Conservation (phyloP, 371 early-diverging fungal species). For the Mucor mucedo region DNA sequence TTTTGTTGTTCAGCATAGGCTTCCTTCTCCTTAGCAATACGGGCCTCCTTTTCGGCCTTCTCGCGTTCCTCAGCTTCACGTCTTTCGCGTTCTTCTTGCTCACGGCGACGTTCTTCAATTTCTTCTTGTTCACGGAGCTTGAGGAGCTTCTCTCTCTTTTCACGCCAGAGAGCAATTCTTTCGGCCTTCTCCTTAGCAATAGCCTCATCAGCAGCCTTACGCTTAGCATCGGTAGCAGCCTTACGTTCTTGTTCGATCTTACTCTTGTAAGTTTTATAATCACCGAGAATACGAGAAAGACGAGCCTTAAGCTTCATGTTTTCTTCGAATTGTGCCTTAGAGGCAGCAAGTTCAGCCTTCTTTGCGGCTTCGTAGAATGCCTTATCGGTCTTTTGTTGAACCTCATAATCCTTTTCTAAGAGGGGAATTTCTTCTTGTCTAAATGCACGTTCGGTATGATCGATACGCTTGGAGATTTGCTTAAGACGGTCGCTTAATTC, state of each 20-base stretch:
- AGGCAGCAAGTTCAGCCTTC: conserved; percentile 68
- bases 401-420: conserved; percentile 88
- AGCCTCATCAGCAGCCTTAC: conserved; percentile 54
- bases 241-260: conserved; percentile 62
- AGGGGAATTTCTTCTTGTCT: conserved; percentile 94
- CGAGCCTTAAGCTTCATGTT: conserved; percentile 79
- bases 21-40: conserved; percentile 38
- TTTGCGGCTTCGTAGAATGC: conserved; percentile 79
- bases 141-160: conserved; percentile 50
- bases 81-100: conserved; percentile 30
- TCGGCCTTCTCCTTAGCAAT: conserved; percentile 77
- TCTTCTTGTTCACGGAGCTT: conserved; percentile 50
- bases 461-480: conserved; percentile 79
- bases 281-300: conserved; percentile 77
- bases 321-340: conserved; percentile 72
- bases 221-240: conserved; percentile 58
- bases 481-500: conserved; percentile 79
- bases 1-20: conserved; percentile 32
- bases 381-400: conserved; percentile 85
- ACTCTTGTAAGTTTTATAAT: conserved; percentile 72
- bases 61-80: conserved; percentile 40
- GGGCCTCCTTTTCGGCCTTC: conserved; percentile 37
- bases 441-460: conserved; percentile 97
- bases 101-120: conserved; percentile 40
- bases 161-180: conserved; percentile 62